Evolutionary conservation across 2,329 filamentous ascomycete genomes (phyloP), one percentile per base, ranked within the genome.

Genomic region (Gliomastix tumulicola): DNA sequence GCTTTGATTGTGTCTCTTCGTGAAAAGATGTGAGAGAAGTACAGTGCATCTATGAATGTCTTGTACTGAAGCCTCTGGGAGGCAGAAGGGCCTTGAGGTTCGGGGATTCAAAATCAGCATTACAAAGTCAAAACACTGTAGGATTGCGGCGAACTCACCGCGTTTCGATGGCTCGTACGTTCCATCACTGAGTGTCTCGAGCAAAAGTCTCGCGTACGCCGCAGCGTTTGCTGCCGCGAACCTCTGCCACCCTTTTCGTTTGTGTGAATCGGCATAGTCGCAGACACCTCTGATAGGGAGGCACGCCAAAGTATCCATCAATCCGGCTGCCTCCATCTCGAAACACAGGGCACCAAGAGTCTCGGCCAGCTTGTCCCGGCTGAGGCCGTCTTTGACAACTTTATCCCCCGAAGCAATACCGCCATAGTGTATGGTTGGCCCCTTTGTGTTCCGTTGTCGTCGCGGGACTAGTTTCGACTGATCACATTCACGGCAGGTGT

Each of bases 181-280:
- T n/a, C n/a, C n/a, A n/a, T n/a, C n/a, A n/a, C n/a, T n/a, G n/a
- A n/a, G n/a, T n/a, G n/a, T n/a, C n/a, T n/a, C n/a, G n/a, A n/a
- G n/a, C n/a, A n/a, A n/a, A n/a, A n/a, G n/a, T 36, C 46, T 53
- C 2, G 48, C 45, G 30, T 48, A 55, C 17, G 42, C 50, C 5
- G 52, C 52, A 12, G 51, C 48, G 18, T 36, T 39, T 22, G 45
- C 41, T 3, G 51, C 47, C 7, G 50, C 41, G 37, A 48, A 54
- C 15, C 38, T 30, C 30, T 54, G 50, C 51, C 48, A 55, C 2
- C 22, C 32, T 5, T 51, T 45, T 30, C 49, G 49, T 33, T 55
- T 55, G 32, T 54, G 49, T 4, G 48, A 45, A 35, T 59, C 55
- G 0, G 54, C 41, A 30, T 59, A 59, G 41, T 59, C 54, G 41